Conservation (phyloP, 2,329 filamentous ascomycete genomes). For the Rhinocladiella similis region DNA sequence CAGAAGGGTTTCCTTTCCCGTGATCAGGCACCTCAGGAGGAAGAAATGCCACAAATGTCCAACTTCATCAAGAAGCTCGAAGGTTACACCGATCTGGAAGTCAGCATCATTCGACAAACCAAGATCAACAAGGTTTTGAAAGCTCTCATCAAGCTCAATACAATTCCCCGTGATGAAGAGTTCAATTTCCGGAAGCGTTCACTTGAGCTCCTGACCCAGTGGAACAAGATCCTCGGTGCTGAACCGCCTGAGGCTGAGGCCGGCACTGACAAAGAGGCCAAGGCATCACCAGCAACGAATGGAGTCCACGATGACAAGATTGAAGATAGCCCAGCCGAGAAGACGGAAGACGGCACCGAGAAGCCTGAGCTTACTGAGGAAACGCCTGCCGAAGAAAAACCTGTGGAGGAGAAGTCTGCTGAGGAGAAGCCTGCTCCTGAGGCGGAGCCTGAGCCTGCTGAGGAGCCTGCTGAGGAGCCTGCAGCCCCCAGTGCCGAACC, state of each 20-base stretch:
- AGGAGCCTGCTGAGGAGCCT: background rate
- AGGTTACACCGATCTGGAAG: slow-evolving; percentile 74
- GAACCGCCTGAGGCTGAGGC: slow-evolving; percentile 49
- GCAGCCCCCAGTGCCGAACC: background rate
- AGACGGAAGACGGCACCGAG: slow-evolving; percentile 31
- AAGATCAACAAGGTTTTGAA: slow-evolving; percentile 99
- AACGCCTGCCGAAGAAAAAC: slow-evolving; percentile 31
- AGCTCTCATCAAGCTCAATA: slow-evolving; percentile 82
- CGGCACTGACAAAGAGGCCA: slow-evolving; percentile 45
- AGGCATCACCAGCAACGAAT: slow-evolving; percentile 38
- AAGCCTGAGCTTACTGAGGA: slow-evolving; percentile 37
- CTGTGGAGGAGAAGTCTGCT: slow-evolving; percentile 27
- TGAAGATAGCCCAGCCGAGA: slow-evolving; percentile 35
- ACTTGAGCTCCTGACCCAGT: slow-evolving; percentile 75
- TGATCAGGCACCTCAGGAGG: slow-evolving; percentile 80
- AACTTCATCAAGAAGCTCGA: slow-evolving; percentile 69
- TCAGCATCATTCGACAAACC: slow-evolving; percentile 81
- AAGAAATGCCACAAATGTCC: slow-evolving; percentile 53
- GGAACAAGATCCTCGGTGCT: slow-evolving; percentile 77
- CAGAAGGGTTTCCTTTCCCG: slow-evolving; percentile 90
- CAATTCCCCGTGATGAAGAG: slow-evolving; percentile 84
- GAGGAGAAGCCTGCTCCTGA: slow-evolving; percentile 31
- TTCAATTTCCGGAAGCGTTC: slow-evolving; percentile 87
- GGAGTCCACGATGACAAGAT: slow-evolving; percentile 36
- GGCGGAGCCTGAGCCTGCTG: background rate